A percentile compares a stretch with the other conserved stretches of the same genome.
These are phyloP conservation scores for Simmondsia chinensis DNA, from an alignment of 148 eudicot species.

Conservation along the genomic window DNA sequence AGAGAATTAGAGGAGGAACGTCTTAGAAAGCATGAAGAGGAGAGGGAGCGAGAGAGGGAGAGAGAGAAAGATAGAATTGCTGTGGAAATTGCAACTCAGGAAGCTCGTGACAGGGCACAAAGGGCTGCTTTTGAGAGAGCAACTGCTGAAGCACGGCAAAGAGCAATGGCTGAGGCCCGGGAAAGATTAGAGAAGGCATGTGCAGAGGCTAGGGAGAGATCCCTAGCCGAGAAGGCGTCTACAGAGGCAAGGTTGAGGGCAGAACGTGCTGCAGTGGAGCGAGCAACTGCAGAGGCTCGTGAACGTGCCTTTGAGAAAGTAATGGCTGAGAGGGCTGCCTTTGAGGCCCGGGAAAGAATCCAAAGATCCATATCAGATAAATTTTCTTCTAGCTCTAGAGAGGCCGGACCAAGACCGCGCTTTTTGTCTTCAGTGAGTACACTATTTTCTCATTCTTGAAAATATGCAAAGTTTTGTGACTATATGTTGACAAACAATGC, in stretches of 20 bases:
- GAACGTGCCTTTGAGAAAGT: constrained; percentile 66
- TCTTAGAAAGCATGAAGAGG: constrained; percentile 72
- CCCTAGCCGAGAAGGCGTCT: constrained; percentile 34
- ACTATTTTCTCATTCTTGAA: neutral
- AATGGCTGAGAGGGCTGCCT: constrained; percentile 47
- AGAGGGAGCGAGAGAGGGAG: constrained; percentile 90
- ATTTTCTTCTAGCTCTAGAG: constrained; percentile 35
- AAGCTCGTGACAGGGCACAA: too few species aligned
- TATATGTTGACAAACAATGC: constrained; percentile 4
- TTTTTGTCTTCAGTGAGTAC: constrained; percentile 61
- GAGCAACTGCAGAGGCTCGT: constrained; percentile 77
- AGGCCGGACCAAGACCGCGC: constrained; percentile 49
- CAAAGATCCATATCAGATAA: constrained; percentile 60
- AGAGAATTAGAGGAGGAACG: constrained; percentile 58
- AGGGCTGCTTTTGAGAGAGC: constrained; percentile 68
- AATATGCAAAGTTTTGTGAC: too few species aligned
- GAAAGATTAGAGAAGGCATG: constrained; percentile 78
- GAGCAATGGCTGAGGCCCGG: constrained; percentile 75
- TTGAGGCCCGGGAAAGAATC: constrained; percentile 40
- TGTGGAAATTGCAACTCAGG: constrained; percentile 56
- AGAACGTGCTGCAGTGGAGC: constrained; percentile 89
- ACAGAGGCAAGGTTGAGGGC: constrained; percentile 69
- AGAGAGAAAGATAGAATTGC: constrained; percentile 94
- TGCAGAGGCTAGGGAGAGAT: constrained; percentile 64
- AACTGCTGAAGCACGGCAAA: constrained; percentile 68